Base-by-base conservation (phyloP, 23 red algal genomes). In the Cyanidium caldarium region DNA sequence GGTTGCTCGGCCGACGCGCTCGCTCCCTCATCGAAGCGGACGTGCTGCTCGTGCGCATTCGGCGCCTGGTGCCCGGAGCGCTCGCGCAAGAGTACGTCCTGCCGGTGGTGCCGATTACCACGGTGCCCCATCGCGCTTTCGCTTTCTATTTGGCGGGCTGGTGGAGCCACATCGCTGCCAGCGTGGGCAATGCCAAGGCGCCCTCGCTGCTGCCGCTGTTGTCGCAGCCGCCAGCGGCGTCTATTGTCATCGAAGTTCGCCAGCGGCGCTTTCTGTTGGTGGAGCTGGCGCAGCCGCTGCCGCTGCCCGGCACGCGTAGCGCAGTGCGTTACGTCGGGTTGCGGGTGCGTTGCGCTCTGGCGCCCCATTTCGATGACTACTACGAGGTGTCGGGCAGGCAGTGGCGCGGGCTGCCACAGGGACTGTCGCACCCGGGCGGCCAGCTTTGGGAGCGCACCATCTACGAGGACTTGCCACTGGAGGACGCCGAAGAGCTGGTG, bases 171-270 rank as follows among this genome's bases (percentile, higher is more conserved):
- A 16, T 61, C 23, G 21, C 10, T 5, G 51, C 51, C 3, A 28
- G 31, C 23, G n/a, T 61, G 13, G 23, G 51, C 21, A 61, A 5
- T 21, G 10, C 13, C 10, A 16, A 28, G 7, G 51, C n/a, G 19
- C 51, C n/a, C 19, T 5, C 19, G 21, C 19, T 28, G 51, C 21
- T 61, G 23, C 51, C 7, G 51, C 23, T 61, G 5, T 28, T 61
- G 51, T 28, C n/a, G 7, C 7, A 61, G 21, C 51, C 51, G 7
- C n/a, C 21, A 28, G 51, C 19, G 7, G 21, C 51, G 10, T 16
- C 21, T 10, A 16, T 61, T 61, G 51, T 61, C n/a, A 61, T 61
- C 23, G 51, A 61, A 28, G 51, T 25, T 61, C 51, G 51, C 51
- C 51, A 61, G 23, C 51, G 51, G 5, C 51, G 51, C 3, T 61